Evolutionary conservation across 83 land plant species (phyloP), one percentile per base, ranked within the genome.

Genomic region (Picea abies): DNA sequence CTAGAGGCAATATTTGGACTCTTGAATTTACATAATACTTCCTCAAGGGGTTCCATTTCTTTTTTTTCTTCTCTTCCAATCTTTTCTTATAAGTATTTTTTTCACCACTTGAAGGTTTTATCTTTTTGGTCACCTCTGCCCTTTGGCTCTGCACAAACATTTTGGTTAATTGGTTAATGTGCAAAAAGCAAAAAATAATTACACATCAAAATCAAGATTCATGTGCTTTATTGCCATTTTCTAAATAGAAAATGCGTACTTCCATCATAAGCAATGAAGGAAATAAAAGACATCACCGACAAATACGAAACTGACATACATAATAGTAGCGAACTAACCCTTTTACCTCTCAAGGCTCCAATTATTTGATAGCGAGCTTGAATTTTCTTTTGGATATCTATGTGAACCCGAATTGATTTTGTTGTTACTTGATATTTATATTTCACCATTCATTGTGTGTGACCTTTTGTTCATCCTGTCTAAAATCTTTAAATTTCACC

Each of bases 31-130:
- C 90, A 89, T 39, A 91, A 69, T n/a, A 88, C 92, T 32, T 79
- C 79, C 37, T 91, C 89, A 23, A 93, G 87, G 65, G 96, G 96
- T 77, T 89, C 88, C 80, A 90, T 88, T 81, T 90, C 92, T n/a
- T 29, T 83, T 85, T 88, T 60, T 52, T 89, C 67, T 93, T 93
- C 80, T 84, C 91, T 77, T 82, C 89, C 82, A 93, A 4, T 26
- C 77, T 60, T 23, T 44, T 32, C 72, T 84, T 86, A 39, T 58
- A 85, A 63, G 67, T 76, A 60, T 84, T 88, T 26, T 85, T 79
- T 64, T 90, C 89, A 41, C 47, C 76, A 26, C 52, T 69, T 83
- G 88, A 72, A 35, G 88, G 72, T 20, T 83, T 89, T 58, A 93
- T 47, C 60, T 86, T 79, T 39, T 86, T 66, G 69, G 88, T 70